Percentiles rank a stretch among this genome's conserved stretches.
These are phyloP conservation scores for Chalaropsis ovoidea DNA, from an alignment of 2,329 filamentous ascomycete species.

Conservation along the genomic window DNA sequence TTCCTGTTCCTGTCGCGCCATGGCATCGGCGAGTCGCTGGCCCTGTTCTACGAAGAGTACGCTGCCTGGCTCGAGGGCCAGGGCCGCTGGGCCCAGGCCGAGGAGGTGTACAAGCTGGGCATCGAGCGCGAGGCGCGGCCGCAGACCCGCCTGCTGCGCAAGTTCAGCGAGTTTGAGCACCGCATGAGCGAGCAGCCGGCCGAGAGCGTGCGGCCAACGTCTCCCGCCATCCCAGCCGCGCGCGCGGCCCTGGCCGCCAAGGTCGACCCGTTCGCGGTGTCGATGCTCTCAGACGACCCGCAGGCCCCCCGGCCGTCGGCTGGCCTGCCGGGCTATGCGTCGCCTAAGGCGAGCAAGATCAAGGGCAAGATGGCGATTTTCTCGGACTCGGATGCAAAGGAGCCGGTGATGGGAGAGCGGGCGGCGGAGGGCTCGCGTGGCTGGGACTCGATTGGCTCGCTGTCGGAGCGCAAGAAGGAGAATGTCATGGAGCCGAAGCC, in stretches of 20 bases:
- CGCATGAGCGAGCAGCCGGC: conserved; percentile 54
- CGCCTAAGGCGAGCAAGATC: conserved; percentile 42
- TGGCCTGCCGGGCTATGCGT: conserved; percentile 31
- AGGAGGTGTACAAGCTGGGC: conserved; percentile 85
- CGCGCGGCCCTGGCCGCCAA: conserved; percentile 78
- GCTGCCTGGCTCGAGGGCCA: conserved; percentile 82
- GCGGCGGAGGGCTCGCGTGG: conserved; percentile 70
- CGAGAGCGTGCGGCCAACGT: conserved; percentile 56
- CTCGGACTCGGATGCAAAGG: conserved; percentile 23
- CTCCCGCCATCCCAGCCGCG: conserved; percentile 74
- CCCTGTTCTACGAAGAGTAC: conserved; percentile 94
- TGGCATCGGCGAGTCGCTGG: conserved; percentile 72
- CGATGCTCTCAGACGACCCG: conserved; percentile 48
- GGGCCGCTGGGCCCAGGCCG: conserved; percentile 77
- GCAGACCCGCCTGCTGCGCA: conserved; percentile 67
- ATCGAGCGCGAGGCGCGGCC: conserved; percentile 83
- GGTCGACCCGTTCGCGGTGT: conserved; percentile 64
- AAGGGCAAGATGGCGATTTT: conserved; percentile 58
- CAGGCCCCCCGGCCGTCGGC: conserved; percentile 51
- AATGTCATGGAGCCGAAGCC: conserved; percentile 77
- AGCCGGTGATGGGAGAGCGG: conserved; percentile 22
- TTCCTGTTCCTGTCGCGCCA: conserved; percentile 88
- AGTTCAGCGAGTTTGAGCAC: conserved; percentile 84
- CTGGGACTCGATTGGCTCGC: conserved; percentile 84
- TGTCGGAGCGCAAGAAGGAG: conserved; percentile 87